phyloP scores from a whole-genome alignment of 2,329 filamentous ascomycete species.

The Cryphonectria nitschkei region DNA sequence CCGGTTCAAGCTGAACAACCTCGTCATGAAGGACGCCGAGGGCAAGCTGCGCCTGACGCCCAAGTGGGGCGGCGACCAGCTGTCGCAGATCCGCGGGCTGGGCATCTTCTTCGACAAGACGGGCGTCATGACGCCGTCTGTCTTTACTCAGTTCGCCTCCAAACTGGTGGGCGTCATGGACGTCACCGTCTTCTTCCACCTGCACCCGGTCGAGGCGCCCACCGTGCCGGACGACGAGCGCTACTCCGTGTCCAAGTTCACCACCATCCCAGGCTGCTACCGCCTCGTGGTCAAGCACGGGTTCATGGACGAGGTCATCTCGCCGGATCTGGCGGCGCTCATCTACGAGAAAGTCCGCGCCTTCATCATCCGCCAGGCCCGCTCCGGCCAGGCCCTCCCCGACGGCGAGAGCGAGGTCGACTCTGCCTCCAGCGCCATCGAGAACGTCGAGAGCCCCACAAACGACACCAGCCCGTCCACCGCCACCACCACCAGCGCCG shows the following conservation, averaged over 20 bases:
- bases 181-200: slow-evolving; percentile 71
- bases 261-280: slow-evolving; percentile 64
- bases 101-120: slow-evolving; percentile 80
- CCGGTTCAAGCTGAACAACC: slow-evolving; percentile 51
- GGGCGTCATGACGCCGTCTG: slow-evolving; percentile 64
- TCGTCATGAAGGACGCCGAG: slow-evolving; percentile 34
- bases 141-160: slow-evolving; percentile 72
- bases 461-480: neutral
- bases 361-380: slow-evolving; percentile 46
- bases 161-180: slow-evolving; percentile 70
- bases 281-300: slow-evolving; percentile 70
- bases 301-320: slow-evolving; percentile 71
- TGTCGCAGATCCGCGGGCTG: slow-evolving; percentile 55
- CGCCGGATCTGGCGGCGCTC: slow-evolving; percentile 61
- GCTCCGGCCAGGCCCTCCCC: slow-evolving; percentile 26
- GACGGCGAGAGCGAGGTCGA: slow-evolving; percentile 23
- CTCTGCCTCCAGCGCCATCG: slow-evolving; percentile 22
- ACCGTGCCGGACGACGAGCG: slow-evolving; percentile 52
- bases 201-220: slow-evolving; percentile 64
- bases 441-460: slow-evolving; percentile 16
- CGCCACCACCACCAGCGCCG: slow-evolving; percentile 6
- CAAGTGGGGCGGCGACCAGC: slow-evolving; percentile 46
- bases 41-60: slow-evolving; percentile 39
- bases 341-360: slow-evolving; percentile 61
- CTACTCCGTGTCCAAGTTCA: slow-evolving; percentile 47